A percentile compares a stretch with the other conserved stretches of the same genome.
Evolutionary conservation across 2,329 filamentous ascomycete species (phyloP).

Genomic region (Apiospora rasikravindrae): DNA sequence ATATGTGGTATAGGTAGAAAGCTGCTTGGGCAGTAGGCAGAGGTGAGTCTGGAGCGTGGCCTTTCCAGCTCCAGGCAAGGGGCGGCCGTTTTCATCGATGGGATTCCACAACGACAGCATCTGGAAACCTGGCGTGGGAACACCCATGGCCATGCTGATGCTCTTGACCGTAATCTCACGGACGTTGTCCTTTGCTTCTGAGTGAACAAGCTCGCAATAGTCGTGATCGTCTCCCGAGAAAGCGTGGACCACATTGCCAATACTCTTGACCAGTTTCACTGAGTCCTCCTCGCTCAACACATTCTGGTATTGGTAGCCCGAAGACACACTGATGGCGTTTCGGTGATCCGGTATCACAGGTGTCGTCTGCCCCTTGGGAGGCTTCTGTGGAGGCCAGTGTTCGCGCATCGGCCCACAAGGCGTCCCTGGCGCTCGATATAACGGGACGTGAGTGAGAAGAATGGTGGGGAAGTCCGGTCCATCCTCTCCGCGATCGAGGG

Average conservation of each 20-base stretch:
- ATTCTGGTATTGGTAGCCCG: slow-evolving; percentile 96
- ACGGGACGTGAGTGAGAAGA: slow-evolving; percentile 86
- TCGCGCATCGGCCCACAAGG: slow-evolving; percentile 89
- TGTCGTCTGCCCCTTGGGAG: slow-evolving; percentile 60
- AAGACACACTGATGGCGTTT: slow-evolving; percentile 78
- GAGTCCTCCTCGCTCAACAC: slow-evolving; percentile 82
- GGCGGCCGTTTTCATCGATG: slow-evolving; percentile 64
- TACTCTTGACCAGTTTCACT: slow-evolving; percentile 72
- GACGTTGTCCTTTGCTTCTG: slow-evolving; percentile 67
- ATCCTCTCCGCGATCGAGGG: slow-evolving; percentile 48
- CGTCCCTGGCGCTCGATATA: slow-evolving; percentile 81
- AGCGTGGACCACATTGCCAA: slow-evolving; percentile 82
- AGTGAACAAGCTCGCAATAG: slow-evolving; percentile 90
- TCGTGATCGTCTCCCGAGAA: slow-evolving; percentile 98
- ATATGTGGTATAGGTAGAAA: slow-evolving; percentile 84
- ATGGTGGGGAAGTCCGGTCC: slow-evolving; percentile 79
- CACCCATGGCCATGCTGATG: slow-evolving; percentile 95
- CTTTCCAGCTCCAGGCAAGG: slow-evolving; percentile 48
- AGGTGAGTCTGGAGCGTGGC: slow-evolving; percentile 84
- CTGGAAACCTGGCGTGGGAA: slow-evolving; percentile 84
- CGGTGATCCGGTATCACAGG: slow-evolving; percentile 67
- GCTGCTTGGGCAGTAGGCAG: slow-evolving; percentile 87
- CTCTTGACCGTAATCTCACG: slow-evolving; percentile 94
- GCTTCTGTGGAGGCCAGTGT: slow-evolving; percentile 74
- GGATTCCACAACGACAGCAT: slow-evolving; percentile 94